These are phyloP conservation scores for Smittium culicis DNA, from an alignment of 371 early-diverging fungal species.

Conservation along the genomic window DNA sequence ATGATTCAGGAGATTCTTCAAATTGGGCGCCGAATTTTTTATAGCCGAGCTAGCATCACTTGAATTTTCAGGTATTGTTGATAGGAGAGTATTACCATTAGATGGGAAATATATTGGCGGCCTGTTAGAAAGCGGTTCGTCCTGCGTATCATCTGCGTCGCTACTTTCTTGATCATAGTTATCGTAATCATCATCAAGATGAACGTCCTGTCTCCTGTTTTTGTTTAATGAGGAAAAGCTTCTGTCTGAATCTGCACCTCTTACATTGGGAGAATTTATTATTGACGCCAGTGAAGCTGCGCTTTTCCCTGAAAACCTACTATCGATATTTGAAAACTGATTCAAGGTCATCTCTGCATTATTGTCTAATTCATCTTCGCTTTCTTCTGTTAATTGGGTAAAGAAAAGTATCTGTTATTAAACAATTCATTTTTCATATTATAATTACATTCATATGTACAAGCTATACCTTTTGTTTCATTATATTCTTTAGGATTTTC, in stretches of 20 bases:
- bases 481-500: constrained; percentile 11
- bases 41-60: background rate
- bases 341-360: too few relatives aligned
- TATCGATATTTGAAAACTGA: too few relatives aligned
- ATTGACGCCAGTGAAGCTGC: constrained; percentile 32
- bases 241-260: constrained; percentile 23
- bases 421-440: constrained; percentile 11
- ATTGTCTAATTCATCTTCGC: too few relatives aligned
- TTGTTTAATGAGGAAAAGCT: constrained; percentile 28
- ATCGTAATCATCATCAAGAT: constrained; percentile 19
- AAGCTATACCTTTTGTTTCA: constrained; percentile 1
- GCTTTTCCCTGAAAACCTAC: constrained; percentile 16
- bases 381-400: too few relatives aligned
- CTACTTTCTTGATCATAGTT: too few relatives aligned
- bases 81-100: background rate
- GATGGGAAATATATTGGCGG: constrained; percentile 2
- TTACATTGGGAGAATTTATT: constrained; percentile 26
- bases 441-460: constrained; percentile 10
- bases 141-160: constrained; percentile 6
- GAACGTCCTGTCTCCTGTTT: constrained; percentile 21
- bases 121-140: background rate
- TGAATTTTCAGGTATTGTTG: background rate
- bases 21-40: background rate
- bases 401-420: too few relatives aligned
- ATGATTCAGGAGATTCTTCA: background rate